A percentile compares a stretch with the other conserved stretches of the same genome.
Evolutionary conservation across 2,329 filamentous ascomycete species (phyloP).

Genomic region (Talaromyces atroroseus): DNA sequence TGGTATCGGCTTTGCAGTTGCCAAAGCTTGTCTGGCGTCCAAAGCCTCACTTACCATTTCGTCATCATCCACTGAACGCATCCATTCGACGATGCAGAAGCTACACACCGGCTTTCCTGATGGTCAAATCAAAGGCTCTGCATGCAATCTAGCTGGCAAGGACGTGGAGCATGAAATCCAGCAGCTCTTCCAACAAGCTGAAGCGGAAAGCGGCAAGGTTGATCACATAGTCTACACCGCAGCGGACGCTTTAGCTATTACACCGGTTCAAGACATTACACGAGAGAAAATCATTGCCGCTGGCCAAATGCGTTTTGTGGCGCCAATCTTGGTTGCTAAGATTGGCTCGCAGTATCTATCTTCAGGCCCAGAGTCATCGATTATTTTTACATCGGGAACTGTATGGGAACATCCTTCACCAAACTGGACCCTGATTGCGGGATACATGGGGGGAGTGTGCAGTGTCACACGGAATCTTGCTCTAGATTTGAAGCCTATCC

Average conservation of each 20-base stretch:
- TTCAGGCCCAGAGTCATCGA: conserved; percentile 22
- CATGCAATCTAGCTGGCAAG: neutral
- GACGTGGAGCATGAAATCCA: conserved; percentile 21
- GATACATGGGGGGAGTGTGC: conserved; percentile 16
- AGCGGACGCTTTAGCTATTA: conserved; percentile 30
- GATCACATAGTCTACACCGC: conserved; percentile 51
- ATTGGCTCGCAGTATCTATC: conserved; percentile 32
- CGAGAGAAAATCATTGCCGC: conserved; percentile 17
- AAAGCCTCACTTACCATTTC: conserved; percentile 46
- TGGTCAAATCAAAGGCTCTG: conserved; percentile 35
- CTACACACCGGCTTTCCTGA: conserved; percentile 42
- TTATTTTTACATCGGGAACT: conserved; percentile 39
- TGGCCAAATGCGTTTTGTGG: conserved; percentile 28
- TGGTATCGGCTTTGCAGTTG: conserved; percentile 49
- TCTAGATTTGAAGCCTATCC: conserved; percentile 38
- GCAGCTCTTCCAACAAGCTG: conserved; percentile 14
- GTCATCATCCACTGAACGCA: conserved; percentile 37
- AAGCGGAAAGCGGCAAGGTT: conserved; percentile 22
- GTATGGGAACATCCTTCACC: conserved; percentile 11
- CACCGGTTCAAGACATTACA: conserved; percentile 24
- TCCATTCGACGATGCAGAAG: conserved; percentile 35
- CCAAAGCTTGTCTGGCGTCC: conserved; percentile 47
- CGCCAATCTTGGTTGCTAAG: conserved; percentile 36
- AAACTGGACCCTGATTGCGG: conserved; percentile 18
- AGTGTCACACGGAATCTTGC: conserved; percentile 32